Conservation (phyloP, 1,284 basidiomycete genomes). For the Xanthoconium separans region DNA sequence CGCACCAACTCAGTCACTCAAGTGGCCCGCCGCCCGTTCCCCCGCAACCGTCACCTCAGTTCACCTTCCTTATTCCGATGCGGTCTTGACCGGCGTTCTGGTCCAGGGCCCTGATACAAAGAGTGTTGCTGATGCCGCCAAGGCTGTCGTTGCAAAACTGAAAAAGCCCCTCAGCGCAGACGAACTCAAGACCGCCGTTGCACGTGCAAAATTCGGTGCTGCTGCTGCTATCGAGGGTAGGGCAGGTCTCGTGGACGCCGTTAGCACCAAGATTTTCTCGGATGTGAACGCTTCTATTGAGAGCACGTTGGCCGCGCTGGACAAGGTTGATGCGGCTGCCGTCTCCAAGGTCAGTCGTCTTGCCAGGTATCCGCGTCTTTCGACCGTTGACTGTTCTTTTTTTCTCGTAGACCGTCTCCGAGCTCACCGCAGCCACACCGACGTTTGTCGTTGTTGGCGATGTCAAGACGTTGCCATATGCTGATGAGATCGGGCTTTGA, state of each 20-base stretch:
- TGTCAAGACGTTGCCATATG: slow-evolving; percentile 71
- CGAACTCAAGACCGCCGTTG: slow-evolving; percentile 76
- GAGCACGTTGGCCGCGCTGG: slow-evolving; percentile 55
- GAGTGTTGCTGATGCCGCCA: slow-evolving; percentile 63
- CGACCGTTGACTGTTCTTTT: not conserved
- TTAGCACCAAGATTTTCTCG: slow-evolving; percentile 67
- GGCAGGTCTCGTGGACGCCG: slow-evolving; percentile 62
- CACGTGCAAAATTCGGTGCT: slow-evolving; percentile 84
- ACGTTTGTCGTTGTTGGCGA: slow-evolving; percentile 87
- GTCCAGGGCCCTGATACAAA: slow-evolving; percentile 62
- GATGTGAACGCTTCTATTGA: slow-evolving; percentile 54
- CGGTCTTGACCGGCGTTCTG: slow-evolving; percentile 79
- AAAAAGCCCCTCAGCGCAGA: slow-evolving; percentile 68
- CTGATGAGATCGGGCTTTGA: slow-evolving; percentile 84
- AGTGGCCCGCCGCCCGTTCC: slow-evolving; percentile 69
- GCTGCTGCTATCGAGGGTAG: slow-evolving; percentile 69
- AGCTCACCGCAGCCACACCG: slow-evolving; percentile 70
- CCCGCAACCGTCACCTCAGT: slow-evolving; percentile 68
- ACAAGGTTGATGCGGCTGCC: slow-evolving; percentile 57
- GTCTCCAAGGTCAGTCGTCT: slow-evolving; percentile 58
- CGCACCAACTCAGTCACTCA: slow-evolving; percentile 70
- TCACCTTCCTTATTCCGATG: slow-evolving; percentile 87
- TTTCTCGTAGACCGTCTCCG: slow-evolving; percentile 45
- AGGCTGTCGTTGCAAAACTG: slow-evolving; percentile 65
- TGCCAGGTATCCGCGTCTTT: not conserved